Percentiles rank a stretch among this genome's conserved stretches.
These are phyloP conservation scores for Mycena olivaceomarginata DNA, from an alignment of 768 basidiomycete species.

Conservation along the genomic window DNA sequence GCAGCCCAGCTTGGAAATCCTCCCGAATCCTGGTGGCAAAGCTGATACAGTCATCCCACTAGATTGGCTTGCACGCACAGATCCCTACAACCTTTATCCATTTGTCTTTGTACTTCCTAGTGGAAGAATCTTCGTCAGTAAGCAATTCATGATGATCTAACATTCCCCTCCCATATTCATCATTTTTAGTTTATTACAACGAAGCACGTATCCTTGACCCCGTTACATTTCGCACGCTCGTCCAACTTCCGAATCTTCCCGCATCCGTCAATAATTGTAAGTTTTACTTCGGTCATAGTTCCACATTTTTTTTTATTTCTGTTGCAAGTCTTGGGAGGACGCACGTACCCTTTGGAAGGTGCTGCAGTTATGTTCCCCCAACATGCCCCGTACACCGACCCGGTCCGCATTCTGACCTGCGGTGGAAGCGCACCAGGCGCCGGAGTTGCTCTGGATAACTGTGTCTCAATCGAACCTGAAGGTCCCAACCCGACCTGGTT, in stretches of 20 bases:
- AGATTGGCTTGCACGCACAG: constrained; percentile 81
- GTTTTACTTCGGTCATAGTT: constrained; percentile 32
- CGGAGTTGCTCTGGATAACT: constrained; percentile 46
- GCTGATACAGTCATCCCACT: constrained; percentile 77
- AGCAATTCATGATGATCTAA: constrained; percentile 42
- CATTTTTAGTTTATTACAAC: constrained; percentile 80
- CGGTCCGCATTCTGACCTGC: constrained; percentile 81
- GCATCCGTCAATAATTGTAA: constrained; percentile 81
- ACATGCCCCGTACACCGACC: constrained; percentile 83
- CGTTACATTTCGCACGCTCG: constrained; percentile 76
- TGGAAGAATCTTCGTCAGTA: constrained; percentile 82
- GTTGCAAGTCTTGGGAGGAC: constrained; percentile 65
- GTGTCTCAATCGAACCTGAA: constrained; percentile 78
- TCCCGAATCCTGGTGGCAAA: constrained; percentile 76
- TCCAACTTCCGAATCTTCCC: constrained; percentile 81
- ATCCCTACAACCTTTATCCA: constrained; percentile 89
- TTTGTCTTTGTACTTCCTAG: constrained; percentile 85
- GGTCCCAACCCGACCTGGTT: constrained; percentile 77
- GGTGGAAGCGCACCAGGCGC: constrained; percentile 82
- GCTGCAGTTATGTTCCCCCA: constrained; percentile 83
- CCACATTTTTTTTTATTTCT: background rate
- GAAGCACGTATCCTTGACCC: constrained; percentile 87
- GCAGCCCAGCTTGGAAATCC: constrained; percentile 81
- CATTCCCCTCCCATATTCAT: background rate
- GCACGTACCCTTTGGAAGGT: constrained; percentile 68